Evolutionary conservation across 345 rosid genomes (phyloP).

Genomic region (Pseudoturritis turrita): DNA sequence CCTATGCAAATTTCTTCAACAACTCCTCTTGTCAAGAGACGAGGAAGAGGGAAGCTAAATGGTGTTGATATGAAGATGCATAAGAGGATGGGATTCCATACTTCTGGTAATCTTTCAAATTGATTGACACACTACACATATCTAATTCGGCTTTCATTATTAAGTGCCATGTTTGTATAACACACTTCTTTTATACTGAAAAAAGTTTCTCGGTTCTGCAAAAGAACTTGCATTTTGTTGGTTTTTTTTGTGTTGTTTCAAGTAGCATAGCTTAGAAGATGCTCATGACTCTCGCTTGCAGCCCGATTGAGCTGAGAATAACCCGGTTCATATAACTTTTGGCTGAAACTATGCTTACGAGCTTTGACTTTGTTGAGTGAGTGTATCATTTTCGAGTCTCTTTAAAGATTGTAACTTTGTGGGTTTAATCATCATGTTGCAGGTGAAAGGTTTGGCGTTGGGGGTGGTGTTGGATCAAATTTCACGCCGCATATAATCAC

Average conservation of each 20-base stretch:
- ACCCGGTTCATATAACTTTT: background rate
- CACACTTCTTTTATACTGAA: background rate
- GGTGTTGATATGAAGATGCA: constrained; percentile 44
- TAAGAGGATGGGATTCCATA: constrained; percentile 45
- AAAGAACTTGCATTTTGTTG: background rate
- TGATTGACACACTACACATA: no score
- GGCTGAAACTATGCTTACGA: background rate
- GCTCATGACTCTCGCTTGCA: background rate
- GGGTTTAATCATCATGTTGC: constrained; percentile 15
- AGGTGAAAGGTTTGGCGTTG: constrained; percentile 50
- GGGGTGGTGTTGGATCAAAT: constrained; percentile 56
- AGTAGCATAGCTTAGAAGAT: background rate
- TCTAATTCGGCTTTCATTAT: background rate
- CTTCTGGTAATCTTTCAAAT: constrained; percentile 31
- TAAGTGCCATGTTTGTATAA: background rate
- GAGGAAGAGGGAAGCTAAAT: constrained; percentile 44
- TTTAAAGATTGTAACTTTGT: constrained; percentile 4
- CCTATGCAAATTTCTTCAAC: constrained; percentile 57
- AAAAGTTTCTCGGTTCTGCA: background rate
- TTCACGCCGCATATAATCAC: constrained; percentile 78
- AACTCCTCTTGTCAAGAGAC: constrained; percentile 42
- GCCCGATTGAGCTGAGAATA: background rate
- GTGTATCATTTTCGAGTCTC: background rate
- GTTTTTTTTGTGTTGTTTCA: background rate
- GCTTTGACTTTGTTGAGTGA: background rate